Percentiles rank a stretch among this genome's conserved stretches.
Conservation (phyloP, 1,284 basidiomycete species). For the Wolfiporia cocos region DNA sequence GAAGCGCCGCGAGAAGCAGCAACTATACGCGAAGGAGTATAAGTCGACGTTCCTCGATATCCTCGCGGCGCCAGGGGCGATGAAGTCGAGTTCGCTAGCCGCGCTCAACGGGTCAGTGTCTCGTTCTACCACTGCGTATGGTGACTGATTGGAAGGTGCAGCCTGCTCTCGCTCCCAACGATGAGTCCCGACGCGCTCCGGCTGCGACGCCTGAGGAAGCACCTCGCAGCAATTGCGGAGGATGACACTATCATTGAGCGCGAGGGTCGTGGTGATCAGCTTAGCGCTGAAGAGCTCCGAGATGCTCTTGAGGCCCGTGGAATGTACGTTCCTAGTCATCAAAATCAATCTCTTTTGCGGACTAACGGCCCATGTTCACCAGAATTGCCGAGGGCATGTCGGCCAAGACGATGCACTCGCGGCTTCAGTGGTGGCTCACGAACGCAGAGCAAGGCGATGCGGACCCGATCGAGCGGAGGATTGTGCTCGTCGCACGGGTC, state of each 20-base stretch:
- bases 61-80: too few species aligned
- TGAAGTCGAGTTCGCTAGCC: too few species aligned
- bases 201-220: slow-evolving; percentile 47
- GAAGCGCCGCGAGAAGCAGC: slow-evolving; percentile 51
- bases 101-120: slow-evolving; percentile 29
- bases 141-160: slow-evolving; percentile 22
- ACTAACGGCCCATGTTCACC: too few species aligned
- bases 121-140: neutral
- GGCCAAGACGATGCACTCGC: slow-evolving; percentile 36
- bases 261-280: slow-evolving; percentile 38
- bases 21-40: slow-evolving; percentile 28
- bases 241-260: slow-evolving; percentile 56
- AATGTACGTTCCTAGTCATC: slow-evolving; percentile 43
- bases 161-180: slow-evolving; percentile 53
- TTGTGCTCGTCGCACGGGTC: slow-evolving; percentile 32
- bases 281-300: slow-evolving; percentile 48
- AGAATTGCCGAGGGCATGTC: slow-evolving; percentile 35
- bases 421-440: slow-evolving; percentile 60
- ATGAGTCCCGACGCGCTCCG: slow-evolving; percentile 48
- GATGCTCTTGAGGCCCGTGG: slow-evolving; percentile 69
- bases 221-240: slow-evolving; percentile 43
- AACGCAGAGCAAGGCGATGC: slow-evolving; percentile 24
- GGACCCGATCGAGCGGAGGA: slow-evolving; percentile 35
- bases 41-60: too few species aligned
- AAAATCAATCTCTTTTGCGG: too few species aligned